Percentiles rank a stretch among this genome's conserved stretches.
Evolutionary conservation across 1,139 yeast species (phyloP).

Genomic region (Kodamaea sp.): DNA sequence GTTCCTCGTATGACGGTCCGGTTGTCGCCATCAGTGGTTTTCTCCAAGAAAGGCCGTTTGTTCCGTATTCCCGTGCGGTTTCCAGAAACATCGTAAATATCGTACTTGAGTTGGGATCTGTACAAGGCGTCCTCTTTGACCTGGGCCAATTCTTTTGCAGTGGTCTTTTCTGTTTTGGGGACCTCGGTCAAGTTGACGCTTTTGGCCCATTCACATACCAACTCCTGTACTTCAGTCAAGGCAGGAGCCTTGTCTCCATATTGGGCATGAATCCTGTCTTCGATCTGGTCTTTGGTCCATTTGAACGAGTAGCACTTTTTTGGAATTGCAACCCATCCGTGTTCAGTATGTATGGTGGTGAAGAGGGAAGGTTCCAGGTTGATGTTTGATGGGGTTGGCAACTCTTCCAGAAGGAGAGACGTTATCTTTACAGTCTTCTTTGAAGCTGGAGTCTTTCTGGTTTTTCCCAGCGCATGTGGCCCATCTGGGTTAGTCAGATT

Average conservation of each 20-base stretch:
- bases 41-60: slow-evolving; percentile 6
- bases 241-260: slow-evolving; percentile 1
- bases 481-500: background rate
- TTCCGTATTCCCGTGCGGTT: slow-evolving; percentile 1
- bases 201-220: slow-evolving; percentile 24
- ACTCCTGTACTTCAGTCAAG: slow-evolving; percentile 4
- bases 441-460: background rate
- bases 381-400: slow-evolving; percentile 14
- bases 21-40: slow-evolving; percentile 4
- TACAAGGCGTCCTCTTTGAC: slow-evolving; percentile 23
- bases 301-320: slow-evolving; percentile 25
- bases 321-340: slow-evolving; percentile 39
- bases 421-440: background rate
- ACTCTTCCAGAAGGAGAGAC: slow-evolving; percentile 2
- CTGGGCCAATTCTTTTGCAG: slow-evolving; percentile 19
- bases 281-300: slow-evolving; percentile 28
- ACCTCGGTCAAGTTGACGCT: slow-evolving; percentile 13
- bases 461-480: background rate
- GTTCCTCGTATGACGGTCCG: slow-evolving; percentile 7
- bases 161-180: slow-evolving; percentile 23
- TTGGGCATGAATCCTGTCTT: slow-evolving; percentile 7
- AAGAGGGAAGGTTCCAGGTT: slow-evolving; percentile 17
- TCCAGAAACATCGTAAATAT: slow-evolving; percentile 6
- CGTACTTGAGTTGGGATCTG: slow-evolving; percentile 25
- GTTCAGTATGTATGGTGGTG: slow-evolving; percentile 25